Percentiles rank a stretch among this genome's conserved stretches.
Evolutionary conservation across 345 rosid genomes (phyloP).

Genomic region (Eucalyptus regnans): DNA sequence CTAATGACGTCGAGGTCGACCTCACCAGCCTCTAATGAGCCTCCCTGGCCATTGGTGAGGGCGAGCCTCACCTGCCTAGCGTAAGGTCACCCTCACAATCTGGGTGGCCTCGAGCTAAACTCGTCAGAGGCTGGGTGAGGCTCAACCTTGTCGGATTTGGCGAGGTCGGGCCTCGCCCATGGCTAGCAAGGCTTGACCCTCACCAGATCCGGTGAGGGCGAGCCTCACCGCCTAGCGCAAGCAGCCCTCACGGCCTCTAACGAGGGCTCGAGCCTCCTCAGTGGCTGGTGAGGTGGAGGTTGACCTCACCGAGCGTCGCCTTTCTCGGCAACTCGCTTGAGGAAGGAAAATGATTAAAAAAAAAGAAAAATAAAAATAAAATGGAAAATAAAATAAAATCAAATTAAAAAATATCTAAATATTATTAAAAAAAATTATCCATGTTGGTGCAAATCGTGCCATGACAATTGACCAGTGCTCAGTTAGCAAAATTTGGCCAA

Average conservation of each 20-base stretch:
- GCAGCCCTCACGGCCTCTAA: too few species aligned
- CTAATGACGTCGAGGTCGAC: accelerated
- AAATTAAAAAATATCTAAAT: too few species aligned
- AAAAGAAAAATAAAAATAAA: accelerated
- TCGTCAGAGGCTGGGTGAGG: accelerated
- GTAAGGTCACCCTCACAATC: accelerated
- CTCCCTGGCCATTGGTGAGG: accelerated
- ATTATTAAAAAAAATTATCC: too few species aligned
- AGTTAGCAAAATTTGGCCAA: too few species aligned
- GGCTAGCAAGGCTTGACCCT: too few species aligned
- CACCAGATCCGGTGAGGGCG: accelerated
- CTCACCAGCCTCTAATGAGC: accelerated
- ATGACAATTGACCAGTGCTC: accelerated
- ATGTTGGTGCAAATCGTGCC: accelerated
- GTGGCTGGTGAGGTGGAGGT: too few species aligned
- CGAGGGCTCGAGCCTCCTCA: accelerated
- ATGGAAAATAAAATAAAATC: too few species aligned
- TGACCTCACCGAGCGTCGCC: accelerated
- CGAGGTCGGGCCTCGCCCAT: too few species aligned
- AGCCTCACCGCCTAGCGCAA: too few species aligned
- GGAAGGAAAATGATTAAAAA: too few species aligned
- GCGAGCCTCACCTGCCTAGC: accelerated
- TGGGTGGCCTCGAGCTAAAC: too few species aligned
- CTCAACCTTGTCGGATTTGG: accelerated
- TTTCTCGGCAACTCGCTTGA: accelerated